These are phyloP conservation scores for Fusarium subglutinans DNA, from an alignment of 2,329 filamentous ascomycete species.

Conservation along the genomic window DNA sequence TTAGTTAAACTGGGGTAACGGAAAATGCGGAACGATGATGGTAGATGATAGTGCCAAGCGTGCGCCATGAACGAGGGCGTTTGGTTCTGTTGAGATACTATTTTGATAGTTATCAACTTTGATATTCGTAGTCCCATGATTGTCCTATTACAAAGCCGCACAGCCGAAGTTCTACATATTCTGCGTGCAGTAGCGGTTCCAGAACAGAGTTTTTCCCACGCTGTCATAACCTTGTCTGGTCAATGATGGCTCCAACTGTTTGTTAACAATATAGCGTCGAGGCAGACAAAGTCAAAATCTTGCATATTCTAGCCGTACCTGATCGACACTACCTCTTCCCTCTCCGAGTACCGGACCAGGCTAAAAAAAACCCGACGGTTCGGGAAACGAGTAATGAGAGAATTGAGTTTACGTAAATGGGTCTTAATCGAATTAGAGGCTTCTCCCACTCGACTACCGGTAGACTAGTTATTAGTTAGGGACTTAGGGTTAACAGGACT, in stretches of 20 bases:
- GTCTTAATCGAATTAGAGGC: slow-evolving; percentile 12
- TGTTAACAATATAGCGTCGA: not conserved
- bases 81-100: slow-evolving; percentile 17
- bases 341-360: slow-evolving; percentile 12
- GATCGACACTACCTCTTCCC: slow-evolving; percentile 18
- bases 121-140: not conserved
- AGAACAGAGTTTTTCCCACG: slow-evolving; percentile 13
- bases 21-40: slow-evolving; percentile 15
- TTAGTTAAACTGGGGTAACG: not conserved
- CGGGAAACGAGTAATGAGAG: slow-evolving; percentile 14
- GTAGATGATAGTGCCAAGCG: not conserved
- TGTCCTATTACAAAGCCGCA: not conserved
- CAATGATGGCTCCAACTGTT: slow-evolving; percentile 8
- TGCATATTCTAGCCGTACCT: slow-evolving; percentile 22
- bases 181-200: not conserved
- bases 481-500: not conserved
- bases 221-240: slow-evolving; percentile 10
- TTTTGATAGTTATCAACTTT: not conserved
- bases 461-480: not conserved
- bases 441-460: not conserved
- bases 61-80: slow-evolving; percentile 17
- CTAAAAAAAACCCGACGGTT: slow-evolving; percentile 4
- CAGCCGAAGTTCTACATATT: not conserved
- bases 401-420: slow-evolving; percentile 22
- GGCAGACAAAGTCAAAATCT: slow-evolving; percentile 13